phyloP scores from a whole-genome alignment of 768 basidiomycete species.

The Agrocybe pediades region DNA sequence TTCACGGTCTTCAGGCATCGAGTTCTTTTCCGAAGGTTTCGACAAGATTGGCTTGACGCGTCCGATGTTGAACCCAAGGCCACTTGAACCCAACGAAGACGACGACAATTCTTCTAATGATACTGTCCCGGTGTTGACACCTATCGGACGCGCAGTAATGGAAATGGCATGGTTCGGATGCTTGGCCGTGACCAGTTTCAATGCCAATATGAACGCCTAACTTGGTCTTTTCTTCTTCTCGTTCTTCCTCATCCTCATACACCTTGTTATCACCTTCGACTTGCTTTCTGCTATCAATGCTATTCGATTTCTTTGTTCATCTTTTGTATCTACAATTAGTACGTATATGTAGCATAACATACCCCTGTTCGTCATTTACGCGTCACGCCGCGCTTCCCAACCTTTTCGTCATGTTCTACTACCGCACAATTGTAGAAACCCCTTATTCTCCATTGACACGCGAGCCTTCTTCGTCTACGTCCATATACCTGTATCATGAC shows the following conservation, averaged over 20 bases:
- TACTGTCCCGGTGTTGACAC: slow-evolving; percentile 46
- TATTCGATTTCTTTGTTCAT: no score
- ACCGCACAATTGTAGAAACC: no score
- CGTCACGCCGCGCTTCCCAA: neutral
- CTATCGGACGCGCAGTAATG: slow-evolving; percentile 53
- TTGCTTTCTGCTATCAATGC: neutral
- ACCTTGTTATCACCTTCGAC: no score
- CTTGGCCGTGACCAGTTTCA: slow-evolving; percentile 54
- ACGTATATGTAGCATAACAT: neutral
- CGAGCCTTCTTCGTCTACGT: no score
- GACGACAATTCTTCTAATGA: slow-evolving; percentile 36
- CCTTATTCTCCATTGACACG: no score
- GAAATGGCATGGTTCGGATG: slow-evolving; percentile 60
- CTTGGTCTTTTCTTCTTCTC: neutral
- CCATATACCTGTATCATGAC: no score
- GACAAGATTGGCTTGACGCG: slow-evolving; percentile 72
- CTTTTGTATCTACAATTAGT: neutral
- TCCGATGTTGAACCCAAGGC: slow-evolving; percentile 28
- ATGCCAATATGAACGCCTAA: slow-evolving; percentile 15
- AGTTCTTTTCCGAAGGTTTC: slow-evolving; percentile 81
- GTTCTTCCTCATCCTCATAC: no score
- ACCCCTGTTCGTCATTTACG: neutral
- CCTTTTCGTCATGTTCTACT: neutral
- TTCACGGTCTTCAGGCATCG: slow-evolving; percentile 66
- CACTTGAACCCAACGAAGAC: slow-evolving; percentile 22